phyloP scores from a whole-genome alignment of 140 eudicot species.

The Cichorium intybus region DNA sequence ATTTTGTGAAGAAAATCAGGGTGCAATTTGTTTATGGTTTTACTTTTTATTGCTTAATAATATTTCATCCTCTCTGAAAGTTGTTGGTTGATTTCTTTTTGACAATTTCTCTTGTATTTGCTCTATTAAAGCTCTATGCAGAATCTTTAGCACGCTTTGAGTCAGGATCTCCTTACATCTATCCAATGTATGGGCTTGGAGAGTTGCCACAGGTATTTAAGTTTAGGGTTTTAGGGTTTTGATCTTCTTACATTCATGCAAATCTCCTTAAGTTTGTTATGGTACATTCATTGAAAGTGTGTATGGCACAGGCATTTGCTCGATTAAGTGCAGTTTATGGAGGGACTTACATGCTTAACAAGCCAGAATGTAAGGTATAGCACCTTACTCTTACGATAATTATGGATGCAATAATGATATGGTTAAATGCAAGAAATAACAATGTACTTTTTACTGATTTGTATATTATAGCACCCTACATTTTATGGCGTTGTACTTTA shows the following conservation, averaged over 20 bases:
- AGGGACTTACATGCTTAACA: conserved; percentile 95
- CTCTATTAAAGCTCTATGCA: conserved; percentile 65
- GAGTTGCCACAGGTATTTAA: conserved; percentile 80
- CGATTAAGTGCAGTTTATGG: conserved; percentile 97
- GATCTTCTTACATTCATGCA: neutral
- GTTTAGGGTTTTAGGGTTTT: neutral
- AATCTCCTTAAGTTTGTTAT: neutral
- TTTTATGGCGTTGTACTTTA: neutral
- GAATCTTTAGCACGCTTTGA: conserved; percentile 89
- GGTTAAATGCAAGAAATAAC: neutral
- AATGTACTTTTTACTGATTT: neutral
- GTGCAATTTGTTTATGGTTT: conserved; percentile 28
- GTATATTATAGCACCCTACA: neutral
- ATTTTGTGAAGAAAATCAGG: conserved; percentile 85
- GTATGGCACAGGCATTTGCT: conserved; percentile 68
- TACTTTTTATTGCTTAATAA: conserved; percentile 6
- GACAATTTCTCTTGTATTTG: conserved; percentile 2
- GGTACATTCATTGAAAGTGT: neutral
- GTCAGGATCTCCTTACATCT: conserved; percentile 87
- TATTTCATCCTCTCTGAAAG: neutral
- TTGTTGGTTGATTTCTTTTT: neutral
- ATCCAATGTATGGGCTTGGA: conserved; percentile 91
- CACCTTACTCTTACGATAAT: neutral
- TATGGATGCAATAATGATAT: neutral
- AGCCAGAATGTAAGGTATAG: conserved; percentile 81